phyloP scores from a whole-genome alignment of 495 filamentous ascomycete genomes.

The Aspergillus taichungensis region DNA sequence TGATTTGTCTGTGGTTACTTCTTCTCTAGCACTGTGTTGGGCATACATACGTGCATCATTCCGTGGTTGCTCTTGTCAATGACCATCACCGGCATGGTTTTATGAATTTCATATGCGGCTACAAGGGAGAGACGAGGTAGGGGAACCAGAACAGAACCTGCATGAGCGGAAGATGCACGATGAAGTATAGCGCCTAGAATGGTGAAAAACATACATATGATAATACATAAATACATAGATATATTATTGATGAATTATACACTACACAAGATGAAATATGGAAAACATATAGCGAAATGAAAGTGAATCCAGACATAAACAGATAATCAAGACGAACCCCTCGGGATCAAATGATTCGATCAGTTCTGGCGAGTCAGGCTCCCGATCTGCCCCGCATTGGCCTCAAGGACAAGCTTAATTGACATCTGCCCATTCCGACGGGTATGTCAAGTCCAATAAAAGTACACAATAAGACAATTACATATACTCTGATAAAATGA shows the following conservation, averaged over 20 bases:
- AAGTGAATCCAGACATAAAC: too few species aligned
- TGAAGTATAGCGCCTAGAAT: too few species aligned
- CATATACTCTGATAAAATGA: not conserved
- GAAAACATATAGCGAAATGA: too few species aligned
- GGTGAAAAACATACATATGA: too few species aligned
- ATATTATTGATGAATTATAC: too few species aligned
- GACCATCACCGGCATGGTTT: not conserved
- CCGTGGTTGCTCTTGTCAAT: not conserved
- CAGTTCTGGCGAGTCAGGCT: slow-evolving; percentile 6
- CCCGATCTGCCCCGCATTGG: slow-evolving; percentile 20
- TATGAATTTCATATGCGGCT: not conserved
- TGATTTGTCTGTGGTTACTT: slow-evolving; percentile 28
- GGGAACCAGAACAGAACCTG: too few species aligned
- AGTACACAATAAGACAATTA: not conserved
- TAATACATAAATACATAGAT: too few species aligned
- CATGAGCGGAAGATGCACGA: too few species aligned
- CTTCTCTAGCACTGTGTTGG: slow-evolving; percentile 23
- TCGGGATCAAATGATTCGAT: slow-evolving; percentile 6
- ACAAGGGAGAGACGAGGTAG: not conserved
- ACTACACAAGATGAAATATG: too few species aligned
- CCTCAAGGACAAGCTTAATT: slow-evolving; percentile 15
- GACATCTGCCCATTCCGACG: slow-evolving; percentile 5
- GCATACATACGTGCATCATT: slow-evolving; percentile 28
- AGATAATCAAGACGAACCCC: not conserved
- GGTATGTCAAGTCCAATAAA: not conserved